Evolutionary conservation across 495 filamentous ascomycete genomes (phyloP).

Genomic region (Clavariopsis aquatica): DNA sequence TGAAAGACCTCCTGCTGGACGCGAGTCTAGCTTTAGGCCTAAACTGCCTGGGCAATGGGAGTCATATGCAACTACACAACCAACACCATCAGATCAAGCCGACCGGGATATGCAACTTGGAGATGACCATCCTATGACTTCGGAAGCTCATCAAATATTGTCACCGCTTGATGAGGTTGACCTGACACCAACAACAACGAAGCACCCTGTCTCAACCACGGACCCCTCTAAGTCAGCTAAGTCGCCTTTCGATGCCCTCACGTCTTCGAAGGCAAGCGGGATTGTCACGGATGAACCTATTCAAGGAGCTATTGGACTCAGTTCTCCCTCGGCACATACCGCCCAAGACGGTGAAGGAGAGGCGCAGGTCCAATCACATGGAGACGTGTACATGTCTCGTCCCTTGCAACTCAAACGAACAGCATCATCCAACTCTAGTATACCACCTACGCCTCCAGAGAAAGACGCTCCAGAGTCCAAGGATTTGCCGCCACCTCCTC

Average conservation of each 20-base stretch:
- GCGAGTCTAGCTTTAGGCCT: slow-evolving; percentile 53
- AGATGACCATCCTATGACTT: neutral
- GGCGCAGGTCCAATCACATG: slow-evolving; percentile 1
- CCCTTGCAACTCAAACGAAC: slow-evolving; percentile 37
- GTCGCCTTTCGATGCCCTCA: slow-evolving; percentile 32
- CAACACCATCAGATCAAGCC: slow-evolving; percentile 35
- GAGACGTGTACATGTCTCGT: slow-evolving; percentile 33
- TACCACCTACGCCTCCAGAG: slow-evolving; percentile 39
- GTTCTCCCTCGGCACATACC: slow-evolving; percentile 6
- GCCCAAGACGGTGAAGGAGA: neutral
- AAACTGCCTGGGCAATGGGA: slow-evolving; percentile 67
- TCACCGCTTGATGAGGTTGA: slow-evolving; percentile 40
- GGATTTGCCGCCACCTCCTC: slow-evolving; percentile 48
- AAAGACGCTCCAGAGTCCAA: slow-evolving; percentile 37
- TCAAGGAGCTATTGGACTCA: slow-evolving; percentile 35
- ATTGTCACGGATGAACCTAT: slow-evolving; percentile 41
- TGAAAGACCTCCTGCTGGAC: slow-evolving; percentile 22
- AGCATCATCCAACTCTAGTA: slow-evolving; percentile 37
- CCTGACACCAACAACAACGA: slow-evolving; percentile 43
- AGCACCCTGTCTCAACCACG: slow-evolving; percentile 28
- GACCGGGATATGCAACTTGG: slow-evolving; percentile 8
- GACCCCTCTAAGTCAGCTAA: slow-evolving; percentile 4
- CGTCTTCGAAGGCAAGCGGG: slow-evolving; percentile 39
- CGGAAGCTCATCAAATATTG: neutral
- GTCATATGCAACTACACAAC: slow-evolving; percentile 54